A percentile compares a stretch with the other conserved stretches of the same genome.
Conservation (phyloP, 345 rosid genomes). For the Salix udensis region DNA sequence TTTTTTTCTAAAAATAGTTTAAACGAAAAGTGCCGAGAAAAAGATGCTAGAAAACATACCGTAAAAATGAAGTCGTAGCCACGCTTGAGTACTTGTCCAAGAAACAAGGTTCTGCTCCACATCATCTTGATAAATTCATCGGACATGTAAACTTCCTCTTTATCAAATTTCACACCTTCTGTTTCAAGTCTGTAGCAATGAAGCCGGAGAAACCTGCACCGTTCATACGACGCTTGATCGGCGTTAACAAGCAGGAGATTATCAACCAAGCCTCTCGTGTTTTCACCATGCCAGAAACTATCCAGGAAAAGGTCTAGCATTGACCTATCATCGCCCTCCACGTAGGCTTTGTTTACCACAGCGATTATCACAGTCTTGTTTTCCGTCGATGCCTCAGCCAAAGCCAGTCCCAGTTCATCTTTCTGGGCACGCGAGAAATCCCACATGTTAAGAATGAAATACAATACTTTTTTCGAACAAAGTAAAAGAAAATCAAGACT, state of each 20-base stretch:
- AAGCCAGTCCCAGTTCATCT: slow-evolving; percentile 19
- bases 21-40: not conserved
- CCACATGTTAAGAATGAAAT: not conserved
- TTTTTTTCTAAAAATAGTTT: too few species aligned
- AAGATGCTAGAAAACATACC: slow-evolving; percentile 43
- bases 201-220: slow-evolving; percentile 57
- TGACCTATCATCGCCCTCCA: slow-evolving; percentile 36
- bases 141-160: slow-evolving; percentile 69
- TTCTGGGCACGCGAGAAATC: not conserved
- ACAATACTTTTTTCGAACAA: too few species aligned
- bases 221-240: slow-evolving; percentile 63
- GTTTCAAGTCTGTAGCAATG: slow-evolving; percentile 64
- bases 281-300: slow-evolving; percentile 75
- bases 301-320: slow-evolving; percentile 74
- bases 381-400: slow-evolving; percentile 12
- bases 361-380: slow-evolving; percentile 63
- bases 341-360: slow-evolving; percentile 64
- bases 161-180: slow-evolving; percentile 36
- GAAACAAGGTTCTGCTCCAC: slow-evolving; percentile 72
- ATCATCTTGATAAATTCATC: slow-evolving; percentile 68
- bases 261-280: slow-evolving; percentile 43
- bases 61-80: slow-evolving; percentile 74
- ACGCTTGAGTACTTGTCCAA: slow-evolving; percentile 51
- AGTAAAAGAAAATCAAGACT: too few species aligned
- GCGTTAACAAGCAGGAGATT: slow-evolving; percentile 55